These are phyloP conservation scores for Wickerhamiella lipophila DNA, from an alignment of 805 yeast genomes.

Conservation along the genomic window DNA sequence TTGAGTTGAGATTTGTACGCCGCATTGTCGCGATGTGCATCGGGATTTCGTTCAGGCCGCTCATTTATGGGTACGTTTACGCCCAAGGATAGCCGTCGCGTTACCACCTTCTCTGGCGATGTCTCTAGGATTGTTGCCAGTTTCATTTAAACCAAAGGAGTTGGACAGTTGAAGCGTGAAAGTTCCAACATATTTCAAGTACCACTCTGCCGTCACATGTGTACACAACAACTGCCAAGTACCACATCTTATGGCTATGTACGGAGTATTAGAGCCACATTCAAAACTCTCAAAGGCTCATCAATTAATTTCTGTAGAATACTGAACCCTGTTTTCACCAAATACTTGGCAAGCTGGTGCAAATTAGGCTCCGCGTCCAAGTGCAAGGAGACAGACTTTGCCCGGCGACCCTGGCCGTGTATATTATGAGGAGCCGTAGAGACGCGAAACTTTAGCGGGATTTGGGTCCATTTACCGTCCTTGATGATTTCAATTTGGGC, in stretches of 20 bases:
- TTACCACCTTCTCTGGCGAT: slow-evolving; percentile 1
- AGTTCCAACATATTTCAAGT: too few species aligned
- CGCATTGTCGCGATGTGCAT: neutral
- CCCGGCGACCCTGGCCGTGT: slow-evolving; percentile 9
- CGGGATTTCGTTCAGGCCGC: slow-evolving; percentile 7
- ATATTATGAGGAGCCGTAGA: neutral
- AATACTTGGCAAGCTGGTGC: neutral
- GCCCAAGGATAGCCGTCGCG: slow-evolving; percentile 12
- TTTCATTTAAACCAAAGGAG: neutral
- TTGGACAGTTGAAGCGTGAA: too few species aligned
- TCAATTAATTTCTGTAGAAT: slow-evolving; percentile 3
- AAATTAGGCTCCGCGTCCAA: neutral
- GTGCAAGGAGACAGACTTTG: slow-evolving; percentile 11
- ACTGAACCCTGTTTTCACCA: neutral
- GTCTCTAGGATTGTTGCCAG: slow-evolving; percentile 10
- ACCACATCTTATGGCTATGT: too few species aligned
- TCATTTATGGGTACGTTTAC: slow-evolving; percentile 14
- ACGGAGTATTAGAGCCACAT: slow-evolving; percentile 6
- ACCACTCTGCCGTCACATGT: too few species aligned
- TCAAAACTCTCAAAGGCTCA: slow-evolving; percentile 6
- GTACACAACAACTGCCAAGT: too few species aligned
- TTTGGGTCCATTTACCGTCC: slow-evolving; percentile 20
- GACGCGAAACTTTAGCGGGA: slow-evolving; percentile 15
- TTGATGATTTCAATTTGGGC: slow-evolving; percentile 19
- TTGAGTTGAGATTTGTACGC: neutral